phyloP scores from a whole-genome alignment of 805 yeast genomes.

The Diddensiella transvaalensis region DNA sequence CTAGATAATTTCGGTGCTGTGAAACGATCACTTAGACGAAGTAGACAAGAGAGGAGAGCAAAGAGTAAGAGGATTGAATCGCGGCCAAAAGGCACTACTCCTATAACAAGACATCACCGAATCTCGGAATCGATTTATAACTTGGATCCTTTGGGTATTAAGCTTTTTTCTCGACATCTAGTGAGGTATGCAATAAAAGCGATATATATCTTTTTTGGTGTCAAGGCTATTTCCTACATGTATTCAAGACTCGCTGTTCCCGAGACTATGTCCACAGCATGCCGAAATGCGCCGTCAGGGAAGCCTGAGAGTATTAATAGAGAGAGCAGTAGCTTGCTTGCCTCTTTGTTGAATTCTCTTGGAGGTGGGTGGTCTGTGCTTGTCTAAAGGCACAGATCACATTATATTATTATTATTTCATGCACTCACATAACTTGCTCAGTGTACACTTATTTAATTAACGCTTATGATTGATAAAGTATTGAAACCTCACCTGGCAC shows the following conservation, averaged over 20 bases:
- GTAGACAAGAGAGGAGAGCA: conserved; percentile 5
- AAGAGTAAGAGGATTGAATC: not conserved
- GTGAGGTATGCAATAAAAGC: conserved; percentile 11
- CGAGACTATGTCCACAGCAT: not conserved
- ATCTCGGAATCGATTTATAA: conserved; percentile 21
- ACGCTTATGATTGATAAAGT: not conserved
- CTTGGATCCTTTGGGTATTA: conserved; percentile 24
- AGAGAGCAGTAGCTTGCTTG: not conserved
- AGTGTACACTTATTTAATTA: conserved; percentile 1
- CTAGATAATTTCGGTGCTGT: conserved; percentile 16
- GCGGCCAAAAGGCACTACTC: not conserved
- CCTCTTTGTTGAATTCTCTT: conserved; percentile 12
- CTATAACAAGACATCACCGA: not conserved
- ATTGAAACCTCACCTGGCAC: conserved; percentile 28
- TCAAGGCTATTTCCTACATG: conserved; percentile 9
- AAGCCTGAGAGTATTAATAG: not conserved
- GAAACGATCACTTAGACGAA: conserved; percentile 9
- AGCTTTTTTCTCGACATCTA: conserved; percentile 4
- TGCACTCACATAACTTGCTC: not conserved
- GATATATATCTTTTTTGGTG: conserved; percentile 14
- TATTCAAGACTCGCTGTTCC: conserved; percentile 1
- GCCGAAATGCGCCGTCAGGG: not conserved
- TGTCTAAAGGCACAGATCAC: conserved; percentile 1
- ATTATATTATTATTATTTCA: not conserved
- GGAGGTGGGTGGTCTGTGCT: conserved; percentile 22